Evolutionary conservation across 2,329 filamentous ascomycete species (phyloP), one percentile per base, ranked within the genome.

Genomic region (Xylaria sp.): DNA sequence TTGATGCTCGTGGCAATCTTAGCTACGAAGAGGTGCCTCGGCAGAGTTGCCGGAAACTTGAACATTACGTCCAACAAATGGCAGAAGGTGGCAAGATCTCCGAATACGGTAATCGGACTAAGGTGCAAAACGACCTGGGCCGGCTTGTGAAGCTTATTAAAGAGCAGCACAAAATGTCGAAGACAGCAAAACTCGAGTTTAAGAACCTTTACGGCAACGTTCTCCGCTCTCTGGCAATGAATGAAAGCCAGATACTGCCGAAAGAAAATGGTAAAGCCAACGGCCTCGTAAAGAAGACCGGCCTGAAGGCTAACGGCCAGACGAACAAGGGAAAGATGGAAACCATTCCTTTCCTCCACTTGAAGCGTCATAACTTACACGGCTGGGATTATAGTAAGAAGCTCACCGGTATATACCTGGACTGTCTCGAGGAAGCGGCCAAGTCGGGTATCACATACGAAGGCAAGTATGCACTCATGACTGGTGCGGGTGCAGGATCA

Each of bases 301-400:
- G 79, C 59, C 74, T 85, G 68, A 88, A 87, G 79, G 80, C 81
- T 62, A 87, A 86, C 74, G 87, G 85, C 69, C 83, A 86, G 62
- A 81, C 82, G 52, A 84, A 86, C 76, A 97, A 96, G 86, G 94
- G 94, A 81, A 98, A 97, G 86, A 91, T 97, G 66, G 95, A 98
- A 85, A 97, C 96, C 20, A 97, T 99, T 75, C 96, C 96, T 41
- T 99, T 99, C 90, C 84, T 99, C 62, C 96, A 99, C 80, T 86
- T 99, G 67, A 98, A 98, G 89, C 92, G 94, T 82, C 97, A 97
- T 83, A 90, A 93, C 63, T 89, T 94, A 71, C 92, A 97, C 78
- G 95, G 95, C 70, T 99, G 96, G 96, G 94, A 98, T 79, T 99
- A 98, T 86, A 98, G 94, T 89, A 99, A 98, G 88, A 98, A 97